phyloP scores from a whole-genome alignment of 2,329 filamentous ascomycete species.

The Trichoderma breve region DNA sequence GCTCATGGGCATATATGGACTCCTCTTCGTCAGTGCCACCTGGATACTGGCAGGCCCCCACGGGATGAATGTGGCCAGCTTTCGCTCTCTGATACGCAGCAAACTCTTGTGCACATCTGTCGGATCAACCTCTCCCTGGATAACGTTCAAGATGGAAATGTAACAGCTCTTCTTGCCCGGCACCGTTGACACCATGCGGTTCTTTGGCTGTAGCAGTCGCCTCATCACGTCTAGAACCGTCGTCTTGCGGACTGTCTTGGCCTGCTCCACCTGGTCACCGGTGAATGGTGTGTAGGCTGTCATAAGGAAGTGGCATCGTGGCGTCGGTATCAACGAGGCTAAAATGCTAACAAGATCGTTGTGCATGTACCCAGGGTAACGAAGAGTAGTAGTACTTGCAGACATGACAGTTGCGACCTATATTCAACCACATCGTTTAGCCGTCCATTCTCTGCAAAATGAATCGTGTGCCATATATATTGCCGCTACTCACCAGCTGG shows the following conservation, averaged over 20 bases:
- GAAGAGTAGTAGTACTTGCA: conserved; percentile 90
- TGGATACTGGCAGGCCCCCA: conserved; percentile 98
- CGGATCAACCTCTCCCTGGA: conserved; percentile 96
- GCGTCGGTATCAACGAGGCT: conserved; percentile 92
- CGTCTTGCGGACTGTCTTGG: conserved; percentile 96
- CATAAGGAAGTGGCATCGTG: conserved; percentile 96
- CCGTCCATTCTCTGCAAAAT: neutral
- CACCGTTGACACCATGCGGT: conserved; percentile 96
- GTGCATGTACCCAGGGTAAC: conserved; percentile 99
- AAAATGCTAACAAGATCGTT: conserved; percentile 98
- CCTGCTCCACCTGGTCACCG: conserved; percentile 91
- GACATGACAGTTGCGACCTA: conserved; percentile 96
- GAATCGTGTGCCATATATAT: neutral
- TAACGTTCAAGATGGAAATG: conserved; percentile 98
- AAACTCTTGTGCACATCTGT: conserved; percentile 98
- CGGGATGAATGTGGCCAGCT: conserved; percentile 93
- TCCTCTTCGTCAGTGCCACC: conserved; percentile 93
- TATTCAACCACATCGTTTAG: neutral
- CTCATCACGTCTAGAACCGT: conserved; percentile 98
- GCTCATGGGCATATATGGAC: conserved; percentile 90
- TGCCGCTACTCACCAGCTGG: conserved; percentile 63
- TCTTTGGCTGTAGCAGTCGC: conserved; percentile 91
- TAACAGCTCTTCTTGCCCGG: conserved; percentile 98
- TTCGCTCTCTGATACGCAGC: conserved; percentile 88
- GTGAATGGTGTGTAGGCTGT: conserved; percentile 98